Conservation (phyloP, 2,329 filamentous ascomycete genomes). For the Pseudogymnoascus sp. region DNA sequence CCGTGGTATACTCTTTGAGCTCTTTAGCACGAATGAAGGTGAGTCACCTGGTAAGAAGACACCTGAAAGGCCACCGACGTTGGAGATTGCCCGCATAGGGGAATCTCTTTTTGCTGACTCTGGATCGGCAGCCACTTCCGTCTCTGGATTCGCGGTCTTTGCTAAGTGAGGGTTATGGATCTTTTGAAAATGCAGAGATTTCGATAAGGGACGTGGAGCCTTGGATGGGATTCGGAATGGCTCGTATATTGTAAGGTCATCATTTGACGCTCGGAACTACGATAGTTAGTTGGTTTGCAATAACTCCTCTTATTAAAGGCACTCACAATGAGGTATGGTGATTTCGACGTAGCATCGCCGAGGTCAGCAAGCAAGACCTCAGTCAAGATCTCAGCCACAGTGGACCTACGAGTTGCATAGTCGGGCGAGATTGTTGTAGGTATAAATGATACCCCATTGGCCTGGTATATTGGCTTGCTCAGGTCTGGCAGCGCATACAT, state of each 20-base stretch:
- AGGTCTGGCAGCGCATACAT: slow-evolving; percentile 72
- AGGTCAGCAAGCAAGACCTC: slow-evolving; percentile 82
- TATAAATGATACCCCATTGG: slow-evolving; percentile 70
- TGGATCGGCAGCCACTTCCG: slow-evolving; percentile 42
- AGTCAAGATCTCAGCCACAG: slow-evolving; percentile 63
- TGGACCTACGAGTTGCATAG: slow-evolving; percentile 61
- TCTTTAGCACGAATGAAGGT: slow-evolving; percentile 76
- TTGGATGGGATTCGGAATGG: slow-evolving; percentile 52
- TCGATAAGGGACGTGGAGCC: slow-evolving; percentile 18
- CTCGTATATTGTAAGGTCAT: slow-evolving; percentile 83
- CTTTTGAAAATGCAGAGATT: slow-evolving; percentile 68
- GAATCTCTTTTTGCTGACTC: slow-evolving; percentile 35
- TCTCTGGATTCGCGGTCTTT: slow-evolving; percentile 42
- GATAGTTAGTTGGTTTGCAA: background rate
- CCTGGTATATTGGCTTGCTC: slow-evolving; percentile 61
- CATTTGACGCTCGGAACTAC: slow-evolving; percentile 67
- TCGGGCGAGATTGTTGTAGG: slow-evolving; percentile 70
- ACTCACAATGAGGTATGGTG: slow-evolving; percentile 75
- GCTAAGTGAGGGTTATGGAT: slow-evolving; percentile 61
- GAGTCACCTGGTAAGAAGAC: slow-evolving; percentile 78
- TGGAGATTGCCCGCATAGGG: slow-evolving; percentile 40
- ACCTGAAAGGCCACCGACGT: slow-evolving; percentile 70
- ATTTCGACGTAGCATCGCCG: slow-evolving; percentile 63
- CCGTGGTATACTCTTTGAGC: slow-evolving; percentile 67
- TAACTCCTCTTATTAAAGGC: background rate